Evolutionary conservation across 2,329 filamentous ascomycete species (phyloP), one percentile per base, ranked within the genome.

Genomic region (Ascochyta koolunga): DNA sequence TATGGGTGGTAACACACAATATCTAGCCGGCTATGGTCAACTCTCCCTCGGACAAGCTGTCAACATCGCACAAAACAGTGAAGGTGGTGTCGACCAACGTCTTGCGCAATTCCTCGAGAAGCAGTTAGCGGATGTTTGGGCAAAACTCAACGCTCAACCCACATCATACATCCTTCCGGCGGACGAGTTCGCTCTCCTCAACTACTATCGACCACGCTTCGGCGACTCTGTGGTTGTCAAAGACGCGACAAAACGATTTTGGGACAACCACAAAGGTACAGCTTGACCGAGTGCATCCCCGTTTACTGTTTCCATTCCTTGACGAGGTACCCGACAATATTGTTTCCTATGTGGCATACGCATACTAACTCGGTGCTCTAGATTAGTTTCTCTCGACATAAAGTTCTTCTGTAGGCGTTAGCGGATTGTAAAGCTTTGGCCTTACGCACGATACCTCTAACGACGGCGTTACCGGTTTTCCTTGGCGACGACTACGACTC

Each of bases 131-230:
- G 79, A 83, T 58, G 84, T 93, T 59, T 93, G 90, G 89, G 71
- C 69, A 37, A 87, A 85, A 64, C 82, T 96, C 51, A 77, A 86
- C 64, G 78, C 80, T 3, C 78, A 87, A 27, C 89, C 89, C 1
- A 76, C 83, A 44, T 79, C 80, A n/a, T 96, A 93, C 74, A 75
- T 95, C 60, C 86, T 96, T 79, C 86, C 80, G 29, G 80, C 83
- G 58, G 86, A 91, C 74, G 91, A 96, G 76, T 96, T 95, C 68
- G 86, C 89, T 49, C 82, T 96, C 56, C 92, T 96, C 84, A 96
- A 95, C 79, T 93, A 88, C 75, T 93, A 89, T 73, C 87, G 89
- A 58, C 76, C 83, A 58, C 83, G 88, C 9, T 91, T 89, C 68
- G 72, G 78, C 25, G 83, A 84, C 55, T 77, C 76, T 15, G 68